Conservation (phyloP, 257 asterid species). For the Plantago major region DNA sequence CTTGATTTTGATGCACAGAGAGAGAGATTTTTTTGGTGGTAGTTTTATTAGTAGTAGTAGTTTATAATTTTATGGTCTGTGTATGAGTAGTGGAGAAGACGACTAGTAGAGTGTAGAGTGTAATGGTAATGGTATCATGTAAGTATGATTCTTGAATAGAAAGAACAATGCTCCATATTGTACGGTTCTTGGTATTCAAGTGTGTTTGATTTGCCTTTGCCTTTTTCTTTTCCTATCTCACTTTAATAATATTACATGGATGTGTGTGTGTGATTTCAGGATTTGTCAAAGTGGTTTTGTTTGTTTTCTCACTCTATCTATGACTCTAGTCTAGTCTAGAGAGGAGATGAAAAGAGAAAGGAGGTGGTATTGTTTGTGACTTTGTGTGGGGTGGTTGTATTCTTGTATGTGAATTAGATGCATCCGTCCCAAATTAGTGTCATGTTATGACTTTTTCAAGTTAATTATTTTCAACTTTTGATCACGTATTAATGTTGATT, state of each 20-base stretch:
- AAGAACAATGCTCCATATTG: no score
- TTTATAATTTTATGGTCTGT: not conserved
- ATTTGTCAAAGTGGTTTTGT: no score
- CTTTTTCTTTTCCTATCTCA: not conserved
- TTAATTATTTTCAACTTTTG: no score
- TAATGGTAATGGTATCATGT: slow-evolving; percentile 25
- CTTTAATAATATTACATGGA: not conserved
- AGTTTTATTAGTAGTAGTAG: not conserved
- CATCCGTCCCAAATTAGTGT: not conserved
- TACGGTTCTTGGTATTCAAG: not conserved
- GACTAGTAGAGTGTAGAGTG: no score
- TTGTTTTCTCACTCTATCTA: no score
- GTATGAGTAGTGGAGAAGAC: no score
- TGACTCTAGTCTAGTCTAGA: no score
- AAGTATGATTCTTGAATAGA: no score
- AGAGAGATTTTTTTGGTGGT: not conserved
- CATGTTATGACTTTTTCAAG: slow-evolving; percentile 30
- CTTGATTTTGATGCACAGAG: not conserved
- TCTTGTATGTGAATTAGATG: slow-evolving; percentile 7
- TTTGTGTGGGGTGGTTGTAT: slow-evolving; percentile 26
- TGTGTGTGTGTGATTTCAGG: no score
- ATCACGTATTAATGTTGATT: no score
- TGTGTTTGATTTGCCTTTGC: not conserved
- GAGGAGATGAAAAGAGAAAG: no score
- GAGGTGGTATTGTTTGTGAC: no score